These are phyloP conservation scores for Buxus sempervirens DNA, from an alignment of 164 flowering plant genomes.

Conservation along the genomic window DNA sequence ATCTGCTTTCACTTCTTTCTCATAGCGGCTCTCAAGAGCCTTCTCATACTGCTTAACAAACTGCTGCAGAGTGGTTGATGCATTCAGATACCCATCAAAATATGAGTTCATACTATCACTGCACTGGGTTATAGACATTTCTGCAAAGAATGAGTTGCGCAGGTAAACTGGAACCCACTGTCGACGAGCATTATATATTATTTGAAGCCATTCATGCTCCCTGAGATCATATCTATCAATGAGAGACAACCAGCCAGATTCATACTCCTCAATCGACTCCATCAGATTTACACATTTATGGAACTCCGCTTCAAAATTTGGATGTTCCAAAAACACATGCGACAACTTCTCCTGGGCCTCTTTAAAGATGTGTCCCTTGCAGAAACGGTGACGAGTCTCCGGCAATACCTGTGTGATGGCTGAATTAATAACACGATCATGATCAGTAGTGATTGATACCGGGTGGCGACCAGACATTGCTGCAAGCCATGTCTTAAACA, in stretches of 20 bases:
- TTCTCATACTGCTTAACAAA: constrained; percentile 75
- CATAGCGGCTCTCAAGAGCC: constrained; percentile 72
- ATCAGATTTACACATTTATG: constrained; percentile 76
- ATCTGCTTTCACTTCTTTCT: constrained; percentile 85
- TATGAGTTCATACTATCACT: constrained; percentile 82
- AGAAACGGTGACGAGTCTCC: constrained; percentile 67
- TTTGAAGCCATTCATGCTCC: constrained; percentile 73
- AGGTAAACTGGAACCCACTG: constrained; percentile 83
- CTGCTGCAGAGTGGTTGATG: constrained; percentile 62
- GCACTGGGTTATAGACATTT: constrained; percentile 72
- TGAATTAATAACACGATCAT: constrained; percentile 62
- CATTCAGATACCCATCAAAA: constrained; percentile 82
- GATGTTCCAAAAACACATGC: constrained; percentile 47
- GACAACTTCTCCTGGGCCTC: constrained; percentile 76
- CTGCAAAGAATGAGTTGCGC: constrained; percentile 74
- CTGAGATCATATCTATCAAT: constrained; percentile 54
- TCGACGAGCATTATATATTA: constrained; percentile 47
- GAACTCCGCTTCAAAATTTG: constrained; percentile 66
- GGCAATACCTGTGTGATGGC: constrained; percentile 74
- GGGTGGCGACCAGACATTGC: constrained; percentile 77
- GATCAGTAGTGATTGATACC: constrained; percentile 68
- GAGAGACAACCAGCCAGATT: constrained; percentile 69
- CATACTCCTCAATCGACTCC: constrained; percentile 67
- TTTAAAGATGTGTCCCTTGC: constrained; percentile 79
- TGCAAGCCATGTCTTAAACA: constrained; percentile 69